These are phyloP conservation scores for Syncephalastrum sp. DNA, from an alignment of 371 early-diverging fungal genomes.

Conservation along the genomic window DNA sequence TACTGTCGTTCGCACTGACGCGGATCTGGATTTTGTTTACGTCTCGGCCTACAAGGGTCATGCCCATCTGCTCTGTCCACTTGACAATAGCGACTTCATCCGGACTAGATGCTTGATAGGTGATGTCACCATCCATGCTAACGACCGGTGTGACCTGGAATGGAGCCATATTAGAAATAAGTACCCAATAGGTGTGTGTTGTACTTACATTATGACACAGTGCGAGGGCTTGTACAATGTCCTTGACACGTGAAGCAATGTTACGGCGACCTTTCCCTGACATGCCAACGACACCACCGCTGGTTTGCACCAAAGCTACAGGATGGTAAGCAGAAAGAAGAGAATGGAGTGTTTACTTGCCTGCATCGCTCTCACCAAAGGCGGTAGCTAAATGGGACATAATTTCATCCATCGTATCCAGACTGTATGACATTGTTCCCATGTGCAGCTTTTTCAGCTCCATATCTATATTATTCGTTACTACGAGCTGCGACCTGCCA, in stretches of 20 bases:
- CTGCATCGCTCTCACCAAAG: slow-evolving; percentile 39
- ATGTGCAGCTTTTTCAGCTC: slow-evolving; percentile 96
- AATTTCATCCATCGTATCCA: slow-evolving; percentile 90
- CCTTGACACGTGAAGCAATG: slow-evolving; percentile 73
- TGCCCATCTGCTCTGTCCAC: slow-evolving; percentile 92
- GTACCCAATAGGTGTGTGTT: not conserved
- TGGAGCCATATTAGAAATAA: not conserved
- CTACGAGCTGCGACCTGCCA: not conserved
- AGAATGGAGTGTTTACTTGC: not conserved
- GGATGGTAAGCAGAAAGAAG: not conserved
- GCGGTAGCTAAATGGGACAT: slow-evolving; percentile 62
- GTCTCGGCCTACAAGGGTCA: slow-evolving; percentile 80
- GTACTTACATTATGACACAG: slow-evolving; percentile 90
- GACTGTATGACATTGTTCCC: slow-evolving; percentile 93
- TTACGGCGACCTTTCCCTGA: slow-evolving; percentile 65
- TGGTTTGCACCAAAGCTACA: slow-evolving; percentile 15
- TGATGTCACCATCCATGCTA: slow-evolving; percentile 49
- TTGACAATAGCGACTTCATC: slow-evolving; percentile 99
- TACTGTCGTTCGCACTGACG: slow-evolving; percentile 44
- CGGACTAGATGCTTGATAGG: slow-evolving; percentile 98
- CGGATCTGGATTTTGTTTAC: slow-evolving; percentile 71
- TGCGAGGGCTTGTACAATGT: slow-evolving; percentile 85
- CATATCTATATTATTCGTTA: slow-evolving; percentile 73
- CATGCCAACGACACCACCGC: slow-evolving; percentile 22
- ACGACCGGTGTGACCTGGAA: slow-evolving; percentile 53